Percentiles rank a stretch among this genome's conserved stretches.
These are phyloP conservation scores for Pestalotiopsis sp. DNA, from an alignment of 2,329 filamentous ascomycete genomes.

Conservation along the genomic window DNA sequence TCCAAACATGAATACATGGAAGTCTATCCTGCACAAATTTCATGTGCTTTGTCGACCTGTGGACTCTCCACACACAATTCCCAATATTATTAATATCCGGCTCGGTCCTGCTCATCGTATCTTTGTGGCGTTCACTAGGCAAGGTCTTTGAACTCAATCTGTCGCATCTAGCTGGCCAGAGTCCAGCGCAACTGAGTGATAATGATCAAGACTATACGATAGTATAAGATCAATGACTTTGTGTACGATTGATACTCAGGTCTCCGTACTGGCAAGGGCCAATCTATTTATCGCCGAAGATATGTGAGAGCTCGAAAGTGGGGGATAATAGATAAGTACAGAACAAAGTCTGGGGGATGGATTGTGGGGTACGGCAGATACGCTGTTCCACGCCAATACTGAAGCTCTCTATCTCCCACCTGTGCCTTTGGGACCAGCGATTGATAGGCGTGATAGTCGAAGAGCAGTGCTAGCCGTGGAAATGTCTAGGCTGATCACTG, in stretches of 20 bases:
- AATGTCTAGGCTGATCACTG: background rate
- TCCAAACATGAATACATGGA: too few relatives aligned
- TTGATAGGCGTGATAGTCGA: conserved; percentile 1
- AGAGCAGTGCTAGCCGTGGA: background rate
- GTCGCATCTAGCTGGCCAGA: too few relatives aligned
- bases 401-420: background rate
- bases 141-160: too few relatives aligned
- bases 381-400: background rate
- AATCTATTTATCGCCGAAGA: background rate
- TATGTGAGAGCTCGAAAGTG: background rate
- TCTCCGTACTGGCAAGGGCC: background rate
- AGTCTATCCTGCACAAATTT: too few relatives aligned
- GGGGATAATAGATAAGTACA: background rate
- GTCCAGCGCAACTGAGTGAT: too few relatives aligned
- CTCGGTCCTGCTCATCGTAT: too few relatives aligned
- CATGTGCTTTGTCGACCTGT: too few relatives aligned
- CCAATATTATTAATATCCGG: too few relatives aligned
- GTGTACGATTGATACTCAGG: background rate
- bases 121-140: too few relatives aligned
- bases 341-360: background rate
- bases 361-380: background rate
- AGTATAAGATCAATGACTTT: too few relatives aligned
- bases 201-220: too few relatives aligned
- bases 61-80: too few relatives aligned
- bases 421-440: background rate